Evolutionary conservation across 2,329 filamentous ascomycete species (phyloP), one percentile per base, ranked within the genome.

Genomic region (Xylariaceae sp.): DNA sequence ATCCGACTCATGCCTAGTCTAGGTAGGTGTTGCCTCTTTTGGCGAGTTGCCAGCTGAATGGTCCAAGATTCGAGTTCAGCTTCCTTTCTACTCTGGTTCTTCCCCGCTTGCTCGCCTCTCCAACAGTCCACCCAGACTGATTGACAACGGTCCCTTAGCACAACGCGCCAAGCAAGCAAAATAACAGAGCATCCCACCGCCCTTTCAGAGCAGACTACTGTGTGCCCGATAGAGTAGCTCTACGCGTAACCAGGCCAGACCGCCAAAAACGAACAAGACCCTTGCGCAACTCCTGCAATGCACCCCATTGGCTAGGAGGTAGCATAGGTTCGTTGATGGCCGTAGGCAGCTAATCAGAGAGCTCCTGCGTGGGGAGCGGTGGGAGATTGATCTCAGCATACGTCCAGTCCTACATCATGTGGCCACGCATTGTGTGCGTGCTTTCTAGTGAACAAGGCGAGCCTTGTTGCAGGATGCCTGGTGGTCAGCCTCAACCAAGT

Each of bases 401-500:
- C 30, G 15, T 20, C 23, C 20, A 21, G 18, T 21, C 23, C 4
- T 3, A 4, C 24, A 39, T 44, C 46, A 39, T 21, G 53, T 62
- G 53, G 37, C 47, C 42, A 46, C 15, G 18, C 15, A 13, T 8
- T 13, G 32, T 44, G 37, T 32, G 56, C 50, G 46, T 41, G 57
- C 50, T 50, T 36, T 53, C 53, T 51, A 55, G 44, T 30, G n/a
- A 23, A 37, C 27, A 52, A 58, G 55, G 55, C 52, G 57, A 58
- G 48, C 40, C 44, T 27, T 36, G 47, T 30, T 53, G 53, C 49
- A 62, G 57, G 60, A 53, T 64, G 65, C 63, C 66, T 64, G 27
- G 37, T 60, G 47, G 66, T 65, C 62, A 67, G 65, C 67, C 64
- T 68, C 61, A 60, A 62, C 40, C 21, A 40, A 27, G n/a, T 53